Conservation (phyloP, 495 filamentous ascomycete species). For the Podospora appendiculata region DNA sequence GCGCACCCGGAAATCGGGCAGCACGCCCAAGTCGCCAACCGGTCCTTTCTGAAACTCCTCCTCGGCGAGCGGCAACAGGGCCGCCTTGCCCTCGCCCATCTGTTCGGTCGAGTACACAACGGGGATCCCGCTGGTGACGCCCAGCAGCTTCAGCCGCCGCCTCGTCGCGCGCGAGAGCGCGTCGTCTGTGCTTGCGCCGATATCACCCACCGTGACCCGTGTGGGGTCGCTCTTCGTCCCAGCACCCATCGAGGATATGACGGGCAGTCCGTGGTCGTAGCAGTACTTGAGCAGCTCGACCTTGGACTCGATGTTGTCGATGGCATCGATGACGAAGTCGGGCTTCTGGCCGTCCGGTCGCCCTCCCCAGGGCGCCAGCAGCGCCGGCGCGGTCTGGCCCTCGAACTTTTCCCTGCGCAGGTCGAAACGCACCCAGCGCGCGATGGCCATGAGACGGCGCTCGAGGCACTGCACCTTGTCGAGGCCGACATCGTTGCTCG, state of each 20-base stretch:
- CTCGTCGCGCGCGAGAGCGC: slow-evolving; percentile 80
- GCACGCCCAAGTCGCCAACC: slow-evolving; percentile 75
- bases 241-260: slow-evolving; percentile 94
- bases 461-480: slow-evolving; percentile 83
- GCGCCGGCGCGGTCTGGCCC: slow-evolving; percentile 42
- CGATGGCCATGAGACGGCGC: slow-evolving; percentile 69
- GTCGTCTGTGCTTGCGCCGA: slow-evolving; percentile 82
- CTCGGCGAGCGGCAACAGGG: slow-evolving; percentile 76
- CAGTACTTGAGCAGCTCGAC: slow-evolving; percentile 88
- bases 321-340: slow-evolving; percentile 90
- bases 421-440: slow-evolving; percentile 89
- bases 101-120: slow-evolving; percentile 93
- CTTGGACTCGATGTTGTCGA: slow-evolving; percentile 97
- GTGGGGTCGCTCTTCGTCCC: slow-evolving; percentile 97
- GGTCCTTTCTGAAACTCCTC: slow-evolving; percentile 85
- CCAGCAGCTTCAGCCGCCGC: slow-evolving; percentile 66
- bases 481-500: slow-evolving; percentile 88
- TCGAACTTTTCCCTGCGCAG: slow-evolving; percentile 78
- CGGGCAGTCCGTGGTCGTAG: slow-evolving; percentile 59
- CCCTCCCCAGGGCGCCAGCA: slow-evolving; percentile 56
- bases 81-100: slow-evolving; percentile 83
- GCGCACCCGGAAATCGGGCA: slow-evolving; percentile 87
- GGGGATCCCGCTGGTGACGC: slow-evolving; percentile 78
- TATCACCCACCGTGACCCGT: slow-evolving; percentile 84
- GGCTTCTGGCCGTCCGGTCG: slow-evolving; percentile 53